Evolutionary conservation across 257 asterid genomes (phyloP), one percentile per base, ranked within the genome.

Genomic region (Misopates orontium): DNA sequence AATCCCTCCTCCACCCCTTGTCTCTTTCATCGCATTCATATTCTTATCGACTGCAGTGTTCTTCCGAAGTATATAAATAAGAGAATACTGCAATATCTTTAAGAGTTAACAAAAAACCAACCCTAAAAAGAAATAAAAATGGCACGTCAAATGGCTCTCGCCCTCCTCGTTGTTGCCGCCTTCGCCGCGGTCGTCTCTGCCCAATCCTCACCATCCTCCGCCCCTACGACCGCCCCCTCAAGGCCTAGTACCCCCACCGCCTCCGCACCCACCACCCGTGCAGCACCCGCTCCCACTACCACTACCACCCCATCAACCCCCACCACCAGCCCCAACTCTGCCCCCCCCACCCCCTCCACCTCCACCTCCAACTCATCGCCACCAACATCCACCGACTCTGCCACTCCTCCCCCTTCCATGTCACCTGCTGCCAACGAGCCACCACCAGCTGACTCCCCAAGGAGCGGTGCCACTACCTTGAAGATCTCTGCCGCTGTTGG

Each of bases 81-180:
- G 80, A 83, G 42, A 75, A 19, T 69, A 49, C 87, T 82, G 85
- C 87, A 78, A 20, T 31, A 39, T 11, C 66, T n/a, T 18, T 72
- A 66, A 82, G 84, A 82, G 79, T 87, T 85, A 64, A 40, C 3
- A 18, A 41, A 18, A 41, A 40, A 32, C n/a, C 18, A 1, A 16
- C 59, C 2, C 12, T 24, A 1, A 0, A 10, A 11, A 66, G 7
- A 19, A 48, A 24, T 9, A 17, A 79, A 71, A 74, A 89, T 89
- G 96, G 90, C 85, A 16, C 89, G 89, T 24, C 90, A 78, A 53
- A 42, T 80, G 57, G 79, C 71, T 10, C 73, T 85, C 25, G 87
- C 87, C 40, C 50, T 86, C 20, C 17, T 84, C 61, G 63, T 84
- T 66, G 72, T 80, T 52, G 90, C 82, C 59, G 92, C 76, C 66